Evolutionary conservation across 164 flowering plant genomes (phyloP).

Genomic region (Amborella trichopoda): DNA sequence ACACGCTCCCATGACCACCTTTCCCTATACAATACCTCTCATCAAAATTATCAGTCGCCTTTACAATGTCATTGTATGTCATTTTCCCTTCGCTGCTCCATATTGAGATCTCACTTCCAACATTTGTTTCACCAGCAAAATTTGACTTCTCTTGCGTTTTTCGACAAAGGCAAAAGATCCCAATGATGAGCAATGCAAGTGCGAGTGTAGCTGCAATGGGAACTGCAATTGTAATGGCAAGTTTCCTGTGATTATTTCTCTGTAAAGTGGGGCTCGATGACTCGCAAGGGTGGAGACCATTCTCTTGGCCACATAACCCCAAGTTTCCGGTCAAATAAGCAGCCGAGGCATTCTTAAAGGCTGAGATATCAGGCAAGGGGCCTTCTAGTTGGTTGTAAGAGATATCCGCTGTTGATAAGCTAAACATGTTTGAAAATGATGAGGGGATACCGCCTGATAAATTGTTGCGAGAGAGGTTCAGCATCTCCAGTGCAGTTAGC

Average conservation of each 20-base stretch:
- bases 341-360: neutral
- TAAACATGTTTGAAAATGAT: slow-evolving; percentile 3
- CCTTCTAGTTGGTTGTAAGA: slow-evolving; percentile 10
- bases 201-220: neutral
- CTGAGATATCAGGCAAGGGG: slow-evolving; percentile 3
- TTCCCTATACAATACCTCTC: slow-evolving; percentile 2
- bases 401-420: slow-evolving; percentile 1
- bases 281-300: slow-evolving; percentile 2
- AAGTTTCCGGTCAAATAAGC: neutral
- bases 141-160: neutral
- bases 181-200: neutral
- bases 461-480: slow-evolving; percentile 12
- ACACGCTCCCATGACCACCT: slow-evolving; percentile 9
- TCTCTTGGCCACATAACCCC: slow-evolving; percentile 2
- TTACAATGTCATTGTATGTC: slow-evolving; percentile 5
- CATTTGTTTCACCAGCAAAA: neutral
- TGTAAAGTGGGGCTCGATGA: neutral
- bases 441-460: slow-evolving; percentile 11
- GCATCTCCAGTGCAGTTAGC: slow-evolving; percentile 19
- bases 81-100: slow-evolving; percentile 6
- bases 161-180: neutral
- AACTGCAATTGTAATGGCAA: neutral
- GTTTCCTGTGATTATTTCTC: neutral
- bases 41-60: slow-evolving; percentile 9
- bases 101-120: slow-evolving; percentile 1